phyloP scores from a whole-genome alignment of 345 rosid species.

The Hirschfeldia incana region DNA sequence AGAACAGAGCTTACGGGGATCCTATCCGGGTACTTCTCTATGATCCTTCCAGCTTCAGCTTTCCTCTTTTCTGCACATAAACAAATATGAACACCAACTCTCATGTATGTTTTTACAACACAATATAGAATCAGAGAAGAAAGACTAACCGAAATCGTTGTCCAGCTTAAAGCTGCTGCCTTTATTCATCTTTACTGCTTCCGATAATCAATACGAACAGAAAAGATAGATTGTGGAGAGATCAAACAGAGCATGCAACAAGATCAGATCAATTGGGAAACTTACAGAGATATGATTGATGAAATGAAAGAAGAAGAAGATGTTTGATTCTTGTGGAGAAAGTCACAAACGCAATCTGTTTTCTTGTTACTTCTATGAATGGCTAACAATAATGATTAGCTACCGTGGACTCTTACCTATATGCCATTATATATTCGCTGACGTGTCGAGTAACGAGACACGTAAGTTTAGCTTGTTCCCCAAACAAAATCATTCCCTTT shows the following conservation, averaged over 20 bases:
- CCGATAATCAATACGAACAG: background rate
- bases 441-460: slow-evolving; percentile 17
- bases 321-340: background rate
- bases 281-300: slow-evolving; percentile 18
- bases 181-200: slow-evolving; percentile 47
- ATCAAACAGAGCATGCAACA: slow-evolving; percentile 5
- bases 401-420: background rate
- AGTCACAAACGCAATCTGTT: slow-evolving; percentile 5
- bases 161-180: slow-evolving; percentile 63
- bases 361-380: slow-evolving; percentile 18
- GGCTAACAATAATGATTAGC: slow-evolving; percentile 34
- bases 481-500: background rate
- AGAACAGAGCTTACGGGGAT: slow-evolving; percentile 56
- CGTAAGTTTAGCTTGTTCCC: slow-evolving; percentile 19
- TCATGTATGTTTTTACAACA: background rate
- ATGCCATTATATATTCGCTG: background rate
- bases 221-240: background rate
- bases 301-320: background rate
- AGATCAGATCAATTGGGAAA: slow-evolving; percentile 6
- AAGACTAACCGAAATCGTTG: slow-evolving; percentile 59
- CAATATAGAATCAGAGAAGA: background rate
- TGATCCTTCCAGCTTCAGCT: slow-evolving; percentile 72
- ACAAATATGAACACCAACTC: background rate
- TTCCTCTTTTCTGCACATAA: slow-evolving; percentile 58
- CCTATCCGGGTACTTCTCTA: slow-evolving; percentile 70